Conservation (phyloP, 225 moss, liverwort and hornwort genomes). For the Marchantia polymorpha region DNA sequence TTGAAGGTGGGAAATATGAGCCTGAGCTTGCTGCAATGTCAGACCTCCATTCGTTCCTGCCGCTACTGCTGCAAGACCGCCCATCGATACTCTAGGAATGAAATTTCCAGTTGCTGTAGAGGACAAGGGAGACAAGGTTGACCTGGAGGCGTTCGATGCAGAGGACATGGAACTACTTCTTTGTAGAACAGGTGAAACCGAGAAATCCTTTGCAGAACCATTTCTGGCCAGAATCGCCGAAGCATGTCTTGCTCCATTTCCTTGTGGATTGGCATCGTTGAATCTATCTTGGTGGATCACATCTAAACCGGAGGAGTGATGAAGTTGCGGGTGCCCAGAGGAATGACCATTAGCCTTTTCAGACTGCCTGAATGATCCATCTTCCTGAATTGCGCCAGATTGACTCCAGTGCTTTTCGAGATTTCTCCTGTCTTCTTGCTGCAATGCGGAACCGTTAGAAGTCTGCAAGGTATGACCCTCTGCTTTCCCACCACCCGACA, state of each 20-base stretch:
- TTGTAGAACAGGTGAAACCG: slow-evolving; percentile 35
- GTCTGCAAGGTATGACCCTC: slow-evolving; percentile 44
- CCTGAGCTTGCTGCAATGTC: slow-evolving; percentile 81
- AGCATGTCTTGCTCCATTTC: slow-evolving; percentile 48
- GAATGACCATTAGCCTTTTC: slow-evolving; percentile 61
- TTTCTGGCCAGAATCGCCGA: slow-evolving; percentile 51
- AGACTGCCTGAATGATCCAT: slow-evolving; percentile 46
- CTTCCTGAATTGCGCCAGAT: slow-evolving; percentile 47
- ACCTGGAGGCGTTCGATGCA: slow-evolving; percentile 49
- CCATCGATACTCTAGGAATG: slow-evolving; percentile 63
- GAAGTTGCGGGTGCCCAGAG: slow-evolving; percentile 35
- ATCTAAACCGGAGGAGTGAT: slow-evolving; percentile 55
- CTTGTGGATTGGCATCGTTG: slow-evolving; percentile 68
- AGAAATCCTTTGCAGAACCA: slow-evolving; percentile 34
- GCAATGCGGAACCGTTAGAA: slow-evolving; percentile 32
- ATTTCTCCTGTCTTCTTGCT: slow-evolving; percentile 57
- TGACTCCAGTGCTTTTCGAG: slow-evolving; percentile 63
- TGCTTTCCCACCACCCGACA: slow-evolving; percentile 50
- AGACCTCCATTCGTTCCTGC: slow-evolving; percentile 60
- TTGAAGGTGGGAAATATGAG: slow-evolving; percentile 79
- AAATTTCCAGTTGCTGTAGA: slow-evolving; percentile 51
- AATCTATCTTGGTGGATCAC: slow-evolving; percentile 77
- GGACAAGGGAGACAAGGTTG: slow-evolving; percentile 55
- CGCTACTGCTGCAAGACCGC: slow-evolving; percentile 38
- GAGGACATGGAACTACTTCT: slow-evolving; percentile 32